A percentile compares a stretch with the other conserved stretches of the same genome.
Evolutionary conservation across 306 rosid genomes (phyloP).

Genomic region (Casuarina glauca): DNA sequence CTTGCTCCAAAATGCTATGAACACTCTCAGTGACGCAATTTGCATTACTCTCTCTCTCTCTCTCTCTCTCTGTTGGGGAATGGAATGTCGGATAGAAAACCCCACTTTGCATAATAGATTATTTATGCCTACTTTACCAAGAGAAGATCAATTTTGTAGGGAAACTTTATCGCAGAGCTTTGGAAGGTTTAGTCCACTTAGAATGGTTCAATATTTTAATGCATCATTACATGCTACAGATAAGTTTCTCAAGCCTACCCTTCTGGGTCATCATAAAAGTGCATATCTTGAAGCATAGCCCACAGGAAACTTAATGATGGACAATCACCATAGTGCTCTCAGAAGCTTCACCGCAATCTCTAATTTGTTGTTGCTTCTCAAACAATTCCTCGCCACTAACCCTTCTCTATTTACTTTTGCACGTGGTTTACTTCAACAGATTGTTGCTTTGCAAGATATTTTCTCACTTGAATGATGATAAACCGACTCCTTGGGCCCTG

Average conservation of each 20-base stretch:
- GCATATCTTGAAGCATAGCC: conserved; percentile 36
- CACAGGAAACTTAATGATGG: conserved; percentile 49
- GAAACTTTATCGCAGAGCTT: conserved; percentile 38
- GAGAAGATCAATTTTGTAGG: conserved; percentile 36
- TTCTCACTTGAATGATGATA: conserved; percentile 42
- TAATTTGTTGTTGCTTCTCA: conserved; percentile 19
- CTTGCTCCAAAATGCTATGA: too few relatives aligned
- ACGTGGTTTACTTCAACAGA: conserved; percentile 28
- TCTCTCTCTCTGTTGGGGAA: conserved; percentile 26
- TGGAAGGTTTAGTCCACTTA: conserved; percentile 38
- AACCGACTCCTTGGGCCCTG: conserved; percentile 30
- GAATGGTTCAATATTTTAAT: conserved; percentile 15
- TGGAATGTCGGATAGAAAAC: conserved; percentile 38
- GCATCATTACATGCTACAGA: conserved; percentile 18
- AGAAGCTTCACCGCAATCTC: conserved; percentile 38
- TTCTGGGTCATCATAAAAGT: conserved; percentile 41
- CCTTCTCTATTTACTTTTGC: conserved; percentile 25
- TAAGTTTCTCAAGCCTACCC: conserved; percentile 18
- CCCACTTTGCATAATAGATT: conserved; percentile 22
- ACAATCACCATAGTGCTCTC: conserved; percentile 29
- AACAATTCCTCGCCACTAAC: conserved; percentile 29
- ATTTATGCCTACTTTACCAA: conserved; percentile 50
- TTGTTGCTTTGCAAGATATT: conserved; percentile 23
- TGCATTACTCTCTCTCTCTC: background rate
- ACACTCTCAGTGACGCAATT: too few relatives aligned